Evolutionary conservation across 164 flowering plant species (phyloP), one percentile per base, ranked within the genome.

Genomic region (Protea cynaroides): DNA sequence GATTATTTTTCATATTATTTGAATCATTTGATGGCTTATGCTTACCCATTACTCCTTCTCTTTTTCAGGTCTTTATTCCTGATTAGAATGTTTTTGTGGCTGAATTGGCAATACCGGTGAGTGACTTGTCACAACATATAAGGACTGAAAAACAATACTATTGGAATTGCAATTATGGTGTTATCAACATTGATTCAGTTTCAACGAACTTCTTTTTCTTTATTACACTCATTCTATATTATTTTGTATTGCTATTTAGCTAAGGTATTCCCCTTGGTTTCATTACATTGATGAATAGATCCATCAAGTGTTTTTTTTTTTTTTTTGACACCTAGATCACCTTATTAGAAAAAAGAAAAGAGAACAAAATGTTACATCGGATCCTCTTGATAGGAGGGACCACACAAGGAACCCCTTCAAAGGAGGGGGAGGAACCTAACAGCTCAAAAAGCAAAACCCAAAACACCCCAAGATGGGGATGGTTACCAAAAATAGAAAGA

Each of bases 71-170:
- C 63, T 82, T 82, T 56, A 70, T 82, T 38, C 85, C 85, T 46
- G 85, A 82, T 69, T 82, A 82, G 69, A 82, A 82, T 70, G 85
- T 82, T 29, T 82, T 83, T 55, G 75, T 82, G 51, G 85, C 85
- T 58, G 85, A 82, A 64, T 58, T 79, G 66, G 83, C 79, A 24
- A 77, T 82, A 53, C 85, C 85, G 5, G 85, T 81, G 66, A 79
- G 81, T 70, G 85, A 82, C 70, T 77, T 82, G 75, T 82, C 85
- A 22, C 85, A 82, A 55, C 85, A 82, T 68, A 59, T 82, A 59
- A 82, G 85, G 85, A 79, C 29, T 66, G 79, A 49, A 25, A 49
- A 54, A 29, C 9, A 46, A 40, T 25, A 53, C 2, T 13, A 47
- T 59, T 25, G 24, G 34, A 14, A 34, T 58, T 47, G 14, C 29